Base-by-base conservation (phyloP, 2,329 filamentous ascomycete species). In the Mariannaea sp. region DNA sequence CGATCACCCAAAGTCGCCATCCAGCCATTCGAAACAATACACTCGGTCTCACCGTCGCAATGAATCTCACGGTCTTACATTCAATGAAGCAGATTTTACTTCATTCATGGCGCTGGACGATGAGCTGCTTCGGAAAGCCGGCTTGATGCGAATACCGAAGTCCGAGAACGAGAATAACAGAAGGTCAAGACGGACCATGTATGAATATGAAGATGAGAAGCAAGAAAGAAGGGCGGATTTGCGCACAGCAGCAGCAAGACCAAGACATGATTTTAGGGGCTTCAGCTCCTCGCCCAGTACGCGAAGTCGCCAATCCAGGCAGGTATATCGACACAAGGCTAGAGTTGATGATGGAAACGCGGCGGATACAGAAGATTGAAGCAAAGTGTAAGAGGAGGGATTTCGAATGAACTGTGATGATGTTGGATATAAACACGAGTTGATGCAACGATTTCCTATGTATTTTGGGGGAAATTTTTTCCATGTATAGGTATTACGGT, bases 181-280 rank as follows among this genome's bases (percentile, higher is more conserved):
- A 8, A 50, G 52, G 9, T 24, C 58, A 7, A 55, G 63, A 12
- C 57, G 55, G 14, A 56, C 60, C 24, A 54, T 57, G 20, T 64
- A 65, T n/a, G 63, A 61, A 3, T 54, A 63, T 3, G 60, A 56
- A 1, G 62, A 62, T 1, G 59, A 61, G 1, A 59, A 67, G 3
- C 58, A 63, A 19, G 61, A 59, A 3, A 61, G 57, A 3, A 62
- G 64, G 30, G 57, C 59, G 14, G 57, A 66, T 24, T 53, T 64
- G n/a, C 55, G 52, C n/a, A n/a, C n/a, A 7, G 62, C 64, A 10
- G 59, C 64, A 4, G 51, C 58, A 6, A 62, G 58, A 27, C 33
- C 65, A 4, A 54, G 55, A 2, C 64, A 56, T 19, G 65, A 61
- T 7, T 53, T 64, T 43, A 58, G 60, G 43, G 49, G 48, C 42